Evolutionary conservation across 1,284 basidiomycete genomes (phyloP).

Genomic region (Ceratobasidium sp.): DNA sequence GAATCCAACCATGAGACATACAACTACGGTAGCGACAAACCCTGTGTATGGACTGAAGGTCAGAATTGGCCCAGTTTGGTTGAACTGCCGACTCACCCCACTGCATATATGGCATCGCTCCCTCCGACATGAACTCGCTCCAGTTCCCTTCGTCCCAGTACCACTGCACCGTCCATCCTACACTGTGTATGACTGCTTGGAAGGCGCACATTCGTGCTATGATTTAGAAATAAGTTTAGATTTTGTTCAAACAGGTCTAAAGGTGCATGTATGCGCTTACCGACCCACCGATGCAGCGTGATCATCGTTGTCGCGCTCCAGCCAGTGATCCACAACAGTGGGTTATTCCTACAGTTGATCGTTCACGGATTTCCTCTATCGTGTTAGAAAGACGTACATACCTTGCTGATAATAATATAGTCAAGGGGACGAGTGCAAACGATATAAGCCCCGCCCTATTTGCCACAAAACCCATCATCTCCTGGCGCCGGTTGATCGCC

Average conservation of each 20-base stretch:
- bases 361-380: no score
- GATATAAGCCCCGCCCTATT: conserved; percentile 33
- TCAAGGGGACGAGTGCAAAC: conserved; percentile 27
- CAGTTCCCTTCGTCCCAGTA: conserved; percentile 6
- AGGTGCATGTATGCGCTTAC: conserved; percentile 2
- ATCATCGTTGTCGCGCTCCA: conserved; percentile 24
- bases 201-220: conserved; percentile 29
- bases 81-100: conserved; percentile 25
- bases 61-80: background rate
- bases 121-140: conserved; percentile 14
- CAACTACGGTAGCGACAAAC: conserved; percentile 22
- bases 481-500: conserved; percentile 1
- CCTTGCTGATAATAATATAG: conserved; percentile 21
- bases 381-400: background rate
- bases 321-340: conserved; percentile 16
- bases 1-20: conserved; percentile 38
- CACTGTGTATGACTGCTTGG: conserved; percentile 31
- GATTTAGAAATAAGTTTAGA: background rate
- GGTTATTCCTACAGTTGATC: conserved; percentile 10
- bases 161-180: conserved; percentile 29
- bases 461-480: conserved; percentile 33
- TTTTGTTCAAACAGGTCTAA: background rate
- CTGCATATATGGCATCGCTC: conserved; percentile 32
- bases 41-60: background rate
- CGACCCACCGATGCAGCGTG: conserved; percentile 38